Conservation (phyloP, 768 basidiomycete species). For the Xanthoconium purpureum region DNA sequence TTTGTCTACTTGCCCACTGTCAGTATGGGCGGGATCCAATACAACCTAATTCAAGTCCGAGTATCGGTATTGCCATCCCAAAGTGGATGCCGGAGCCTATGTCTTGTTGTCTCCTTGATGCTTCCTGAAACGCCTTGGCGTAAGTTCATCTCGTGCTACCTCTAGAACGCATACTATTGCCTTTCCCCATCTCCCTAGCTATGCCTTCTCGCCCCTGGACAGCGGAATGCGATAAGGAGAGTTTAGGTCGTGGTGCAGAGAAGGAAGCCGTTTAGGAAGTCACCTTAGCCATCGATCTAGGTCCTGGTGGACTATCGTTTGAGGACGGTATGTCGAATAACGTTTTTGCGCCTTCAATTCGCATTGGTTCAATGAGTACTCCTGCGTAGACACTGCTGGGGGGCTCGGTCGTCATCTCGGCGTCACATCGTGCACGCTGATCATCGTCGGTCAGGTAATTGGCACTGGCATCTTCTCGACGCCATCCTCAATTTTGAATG, state of each 20-base stretch:
- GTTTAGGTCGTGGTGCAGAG: background rate
- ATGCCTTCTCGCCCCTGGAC: slow-evolving; percentile 12
- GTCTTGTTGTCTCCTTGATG: background rate
- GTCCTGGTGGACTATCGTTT: slow-evolving; percentile 45
- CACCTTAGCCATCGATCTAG: slow-evolving; percentile 14
- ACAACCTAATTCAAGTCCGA: too few species aligned
- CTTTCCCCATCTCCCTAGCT: background rate
- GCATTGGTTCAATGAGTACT: background rate
- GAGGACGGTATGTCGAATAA: slow-evolving; percentile 42
- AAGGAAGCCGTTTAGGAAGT: background rate
- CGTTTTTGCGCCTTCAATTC: background rate
- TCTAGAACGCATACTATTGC: too few species aligned
- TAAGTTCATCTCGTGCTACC: too few species aligned
- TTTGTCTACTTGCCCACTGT: too few species aligned
- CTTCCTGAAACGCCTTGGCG: too few species aligned
- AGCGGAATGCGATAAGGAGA: background rate
- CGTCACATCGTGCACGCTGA: slow-evolving; percentile 53
- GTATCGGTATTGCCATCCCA: too few species aligned
- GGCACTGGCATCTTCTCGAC: slow-evolving; percentile 65
- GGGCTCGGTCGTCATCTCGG: slow-evolving; percentile 59
- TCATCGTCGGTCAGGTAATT: slow-evolving; percentile 56
- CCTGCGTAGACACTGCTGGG: slow-evolving; percentile 41
- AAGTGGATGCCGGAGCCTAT: background rate
- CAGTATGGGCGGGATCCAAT: too few species aligned
- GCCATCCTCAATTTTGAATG: slow-evolving; percentile 53